These are phyloP conservation scores for Agrocybe praecox DNA, from an alignment of 768 basidiomycete species.

Conservation along the genomic window DNA sequence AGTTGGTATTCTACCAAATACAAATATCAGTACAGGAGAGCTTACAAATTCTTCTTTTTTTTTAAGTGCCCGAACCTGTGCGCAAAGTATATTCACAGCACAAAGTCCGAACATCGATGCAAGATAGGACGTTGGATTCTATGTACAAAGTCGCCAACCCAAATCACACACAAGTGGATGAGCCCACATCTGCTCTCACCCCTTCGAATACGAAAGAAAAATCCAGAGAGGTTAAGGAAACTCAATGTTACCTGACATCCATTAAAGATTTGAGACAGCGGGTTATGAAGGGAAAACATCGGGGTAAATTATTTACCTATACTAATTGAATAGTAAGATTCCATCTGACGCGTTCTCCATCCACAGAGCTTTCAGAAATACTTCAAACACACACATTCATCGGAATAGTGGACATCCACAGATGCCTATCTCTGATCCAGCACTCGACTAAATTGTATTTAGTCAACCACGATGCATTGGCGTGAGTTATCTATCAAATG, in stretches of 20 bases:
- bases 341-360: not conserved
- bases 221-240: conserved; percentile 67
- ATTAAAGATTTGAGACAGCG: conserved; percentile 65
- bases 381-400: conserved; percentile 89
- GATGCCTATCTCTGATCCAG: conserved; percentile 83
- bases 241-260: conserved; percentile 76
- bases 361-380: conserved; percentile 80
- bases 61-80: conserved; percentile 24
- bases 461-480: conserved; percentile 81
- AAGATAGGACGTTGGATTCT: conserved; percentile 91
- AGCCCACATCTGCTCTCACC: conserved; percentile 7
- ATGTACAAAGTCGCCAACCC: conserved; percentile 82
- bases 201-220: conserved; percentile 22
- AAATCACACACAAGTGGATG: conserved; percentile 29
- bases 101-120: conserved; percentile 88
- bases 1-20: conserved; percentile 9
- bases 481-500: conserved; percentile 51
- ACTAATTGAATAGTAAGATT: no score
- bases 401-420: conserved; percentile 79
- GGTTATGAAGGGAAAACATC: conserved; percentile 63
- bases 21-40: not conserved
- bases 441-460: conserved; percentile 88
- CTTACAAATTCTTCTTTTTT: conserved; percentile 8
- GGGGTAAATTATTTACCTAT: conserved; percentile 48
- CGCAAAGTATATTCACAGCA: conserved; percentile 75